Evolutionary conservation across 352 stramenopile genomes (phyloP), one percentile per base, ranked within the genome.

Genomic region (Globisporangium nodosum): DNA sequence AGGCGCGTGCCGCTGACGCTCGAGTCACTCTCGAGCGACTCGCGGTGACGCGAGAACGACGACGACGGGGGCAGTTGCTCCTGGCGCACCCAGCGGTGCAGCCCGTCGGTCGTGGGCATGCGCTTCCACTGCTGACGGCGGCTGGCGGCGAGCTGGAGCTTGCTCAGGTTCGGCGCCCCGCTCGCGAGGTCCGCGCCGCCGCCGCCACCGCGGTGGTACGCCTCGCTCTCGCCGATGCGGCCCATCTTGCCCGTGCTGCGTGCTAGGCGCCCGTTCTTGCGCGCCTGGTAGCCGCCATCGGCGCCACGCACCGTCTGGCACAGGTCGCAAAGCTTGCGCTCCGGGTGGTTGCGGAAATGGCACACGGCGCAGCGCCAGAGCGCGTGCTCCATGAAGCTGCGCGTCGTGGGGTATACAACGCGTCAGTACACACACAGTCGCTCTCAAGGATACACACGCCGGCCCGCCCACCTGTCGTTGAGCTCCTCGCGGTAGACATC

Each of bases 361-460:
- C 87, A 97, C 2, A 96, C 83, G 24, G 71, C 74, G 61, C 88
- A 97, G n/a, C 74, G 71, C 88, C 88, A 97, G 15, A 92, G 67
- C 55, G 81, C 76, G 46, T 88, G 73, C 60, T 92, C 80, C 63
- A 87, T 84, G 55, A 87, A 88, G 54, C 78, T 87, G 49, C 7
- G 11, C 2, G 45, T 5, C 15, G 52, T 2, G 24, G 46, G 18
- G 31, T 21, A 30, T 33, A 37, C 50, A 24, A 47, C 6, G 12
- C 3, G 40, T 30, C 8, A 56, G 31, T 37, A 33, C 37, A 46
- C 3, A 39, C 5, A 46, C 12, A 40, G 0, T 11, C 3, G 39
- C 20, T 4, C 40, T 16, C n/a, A 39, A 27, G 24, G 24, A 27
- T 27, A 27, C 24, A 27, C 24, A 27, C 24, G 24, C 24, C n/a